These are phyloP conservation scores for Nidularia pulvinata DNA, from an alignment of 768 basidiomycete species.

Conservation along the genomic window DNA sequence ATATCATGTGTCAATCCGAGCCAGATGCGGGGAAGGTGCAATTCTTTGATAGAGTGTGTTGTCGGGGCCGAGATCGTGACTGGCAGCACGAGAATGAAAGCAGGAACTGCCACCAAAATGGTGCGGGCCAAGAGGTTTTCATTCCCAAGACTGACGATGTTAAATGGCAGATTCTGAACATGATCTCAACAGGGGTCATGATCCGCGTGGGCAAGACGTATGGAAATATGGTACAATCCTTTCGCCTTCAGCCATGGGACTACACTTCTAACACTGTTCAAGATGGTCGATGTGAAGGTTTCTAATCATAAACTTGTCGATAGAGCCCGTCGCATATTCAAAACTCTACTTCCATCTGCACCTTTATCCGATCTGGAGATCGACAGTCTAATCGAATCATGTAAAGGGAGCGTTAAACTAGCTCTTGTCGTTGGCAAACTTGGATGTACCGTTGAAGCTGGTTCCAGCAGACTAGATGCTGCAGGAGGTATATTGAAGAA, in stretches of 20 bases:
- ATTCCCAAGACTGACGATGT: neutral
- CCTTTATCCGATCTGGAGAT: conserved; percentile 18
- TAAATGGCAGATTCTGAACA: conserved; percentile 24
- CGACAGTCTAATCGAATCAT: conserved; percentile 22
- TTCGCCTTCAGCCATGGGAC: too few species aligned
- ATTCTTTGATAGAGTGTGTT: conserved; percentile 22
- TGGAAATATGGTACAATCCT: conserved; percentile 24
- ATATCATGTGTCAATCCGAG: conserved; percentile 23
- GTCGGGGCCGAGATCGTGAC: conserved; percentile 28
- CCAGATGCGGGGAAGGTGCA: conserved; percentile 18
- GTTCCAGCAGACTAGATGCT: conserved; percentile 10
- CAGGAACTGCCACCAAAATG: conserved; percentile 35
- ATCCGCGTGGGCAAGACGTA: conserved; percentile 30
- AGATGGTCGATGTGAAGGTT: conserved; percentile 32
- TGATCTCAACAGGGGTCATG: conserved; percentile 31
- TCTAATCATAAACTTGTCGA: conserved; percentile 25
- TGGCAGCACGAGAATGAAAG: conserved; percentile 31
- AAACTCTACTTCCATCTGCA: conserved; percentile 16
- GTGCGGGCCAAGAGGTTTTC: conserved; percentile 7
- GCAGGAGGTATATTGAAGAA: conserved; percentile 13
- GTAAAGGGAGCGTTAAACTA: conserved; percentile 25
- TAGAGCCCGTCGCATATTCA: conserved; percentile 25
- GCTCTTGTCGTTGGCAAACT: conserved; percentile 23
- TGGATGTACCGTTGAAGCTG: conserved; percentile 13
- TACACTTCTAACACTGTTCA: too few species aligned